These are phyloP conservation scores for Phialocephala subalpina DNA, from an alignment of 2,329 filamentous ascomycete genomes.

Conservation along the genomic window DNA sequence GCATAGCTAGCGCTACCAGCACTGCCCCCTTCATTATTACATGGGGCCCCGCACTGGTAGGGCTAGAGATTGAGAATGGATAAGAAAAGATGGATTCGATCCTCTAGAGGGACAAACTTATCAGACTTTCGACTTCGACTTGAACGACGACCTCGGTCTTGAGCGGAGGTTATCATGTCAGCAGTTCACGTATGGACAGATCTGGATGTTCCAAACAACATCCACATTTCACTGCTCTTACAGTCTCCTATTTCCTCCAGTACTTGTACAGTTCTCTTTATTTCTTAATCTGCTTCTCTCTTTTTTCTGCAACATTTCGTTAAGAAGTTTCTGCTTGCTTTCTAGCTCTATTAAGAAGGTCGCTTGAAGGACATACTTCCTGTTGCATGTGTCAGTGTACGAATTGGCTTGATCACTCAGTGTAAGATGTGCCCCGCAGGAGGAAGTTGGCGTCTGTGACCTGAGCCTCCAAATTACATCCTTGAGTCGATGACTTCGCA, in stretches of 20 bases:
- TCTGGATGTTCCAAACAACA: background rate
- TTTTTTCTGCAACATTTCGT: background rate
- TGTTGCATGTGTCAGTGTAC: too few species aligned
- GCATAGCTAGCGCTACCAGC: background rate
- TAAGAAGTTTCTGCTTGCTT: background rate
- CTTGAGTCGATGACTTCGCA: constrained; percentile 67
- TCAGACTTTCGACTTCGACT: background rate
- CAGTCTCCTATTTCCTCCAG: background rate
- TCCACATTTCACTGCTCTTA: background rate
- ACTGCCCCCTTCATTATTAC: background rate
- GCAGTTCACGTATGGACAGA: background rate
- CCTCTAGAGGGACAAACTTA: background rate
- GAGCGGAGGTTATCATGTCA: background rate
- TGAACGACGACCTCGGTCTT: background rate
- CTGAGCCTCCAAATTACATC: constrained; percentile 76
- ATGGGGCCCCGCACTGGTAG: background rate
- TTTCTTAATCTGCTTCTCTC: background rate
- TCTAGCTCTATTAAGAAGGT: too few species aligned
- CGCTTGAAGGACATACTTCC: too few species aligned
- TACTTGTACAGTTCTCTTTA: background rate
- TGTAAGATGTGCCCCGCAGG: background rate
- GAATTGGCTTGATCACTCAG: background rate
- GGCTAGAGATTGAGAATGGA: background rate
- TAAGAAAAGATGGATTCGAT: background rate
- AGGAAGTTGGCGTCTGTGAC: constrained; percentile 75